Conservation (phyloP, 108 stramenopile species). For the Nannochloropsis granulata region DNA sequence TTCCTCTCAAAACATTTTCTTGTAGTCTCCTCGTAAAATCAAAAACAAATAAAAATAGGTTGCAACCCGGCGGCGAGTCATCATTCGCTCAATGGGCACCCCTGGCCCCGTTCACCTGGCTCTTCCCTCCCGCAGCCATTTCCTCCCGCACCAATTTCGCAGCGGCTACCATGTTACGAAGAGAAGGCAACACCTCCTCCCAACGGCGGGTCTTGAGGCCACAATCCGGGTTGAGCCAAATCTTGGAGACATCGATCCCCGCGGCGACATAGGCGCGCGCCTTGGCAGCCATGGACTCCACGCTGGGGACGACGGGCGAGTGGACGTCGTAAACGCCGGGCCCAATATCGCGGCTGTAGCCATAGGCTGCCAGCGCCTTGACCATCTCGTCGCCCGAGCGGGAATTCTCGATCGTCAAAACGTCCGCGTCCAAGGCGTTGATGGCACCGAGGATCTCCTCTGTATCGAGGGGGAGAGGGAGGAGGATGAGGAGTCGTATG, state of each 20-base stretch:
- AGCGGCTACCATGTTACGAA: background rate
- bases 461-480: no score
- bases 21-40: no score
- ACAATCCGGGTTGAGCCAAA: conserved; percentile 55
- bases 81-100: background rate
- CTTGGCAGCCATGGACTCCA: conserved; percentile 33
- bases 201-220: conserved; percentile 55
- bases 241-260: conserved; percentile 2
- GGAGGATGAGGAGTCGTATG: no score
- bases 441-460: conserved; percentile 53
- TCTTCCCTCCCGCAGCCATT: background rate
- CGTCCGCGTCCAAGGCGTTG: conserved; percentile 51
- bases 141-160: background rate
- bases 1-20: background rate
- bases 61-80: background rate
- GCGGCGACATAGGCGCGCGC: background rate
- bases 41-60: background rate
- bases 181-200: conserved; percentile 39
- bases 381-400: conserved; percentile 48
- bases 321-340: conserved; percentile 59
- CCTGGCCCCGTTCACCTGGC: background rate
- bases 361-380: conserved; percentile 32
- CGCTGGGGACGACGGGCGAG: conserved; percentile 49
- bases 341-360: conserved; percentile 49
- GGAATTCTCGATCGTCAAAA: conserved; percentile 57